Percentiles rank a stretch among this genome's conserved stretches.
These are phyloP conservation scores for Teunomyces gatunensis DNA, from an alignment of 805 yeast species.

Conservation along the genomic window DNA sequence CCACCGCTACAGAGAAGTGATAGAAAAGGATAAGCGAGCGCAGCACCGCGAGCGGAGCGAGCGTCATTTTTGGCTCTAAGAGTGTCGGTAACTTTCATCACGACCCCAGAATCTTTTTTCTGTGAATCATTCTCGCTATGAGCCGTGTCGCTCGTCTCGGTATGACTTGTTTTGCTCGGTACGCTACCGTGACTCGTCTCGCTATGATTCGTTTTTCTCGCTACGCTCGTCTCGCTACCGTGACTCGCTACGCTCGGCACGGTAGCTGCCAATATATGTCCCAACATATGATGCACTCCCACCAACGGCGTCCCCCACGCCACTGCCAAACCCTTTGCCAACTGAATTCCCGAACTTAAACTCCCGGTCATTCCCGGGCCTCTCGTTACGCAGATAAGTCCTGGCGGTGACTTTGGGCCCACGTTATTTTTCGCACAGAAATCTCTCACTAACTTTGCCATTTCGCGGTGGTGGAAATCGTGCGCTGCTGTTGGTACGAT, in stretches of 20 bases:
- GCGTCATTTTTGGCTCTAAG: neutral
- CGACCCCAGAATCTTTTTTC: neutral
- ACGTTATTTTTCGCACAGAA: constrained; percentile 40
- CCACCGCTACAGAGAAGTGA: constrained; percentile 90
- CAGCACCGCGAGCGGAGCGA: constrained; percentile 18
- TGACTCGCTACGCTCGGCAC: neutral
- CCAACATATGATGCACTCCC: constrained; percentile 97
- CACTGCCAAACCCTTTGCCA: constrained; percentile 79
- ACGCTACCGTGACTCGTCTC: neutral
- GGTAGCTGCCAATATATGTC: constrained; percentile 56
- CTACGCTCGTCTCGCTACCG: neutral
- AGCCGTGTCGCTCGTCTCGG: no score
- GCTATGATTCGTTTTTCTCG: neutral
- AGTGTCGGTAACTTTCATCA: neutral
- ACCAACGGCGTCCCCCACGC: constrained; percentile 77
- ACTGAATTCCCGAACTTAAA: constrained; percentile 73
- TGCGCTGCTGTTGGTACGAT: constrained; percentile 85
- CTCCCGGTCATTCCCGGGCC: constrained; percentile 98
- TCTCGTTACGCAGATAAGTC: constrained; percentile 81
- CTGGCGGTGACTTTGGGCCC: constrained; percentile 44
- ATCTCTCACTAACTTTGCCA: constrained; percentile 51
- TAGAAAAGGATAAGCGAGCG: constrained; percentile 57
- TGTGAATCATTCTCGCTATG: no score
- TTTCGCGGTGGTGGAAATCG: constrained; percentile 63
- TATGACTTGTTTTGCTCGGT: no score